Evolutionary conservation across 306 rosid species (phyloP), one percentile per base, ranked within the genome.

Genomic region (Albizia julibrissin): DNA sequence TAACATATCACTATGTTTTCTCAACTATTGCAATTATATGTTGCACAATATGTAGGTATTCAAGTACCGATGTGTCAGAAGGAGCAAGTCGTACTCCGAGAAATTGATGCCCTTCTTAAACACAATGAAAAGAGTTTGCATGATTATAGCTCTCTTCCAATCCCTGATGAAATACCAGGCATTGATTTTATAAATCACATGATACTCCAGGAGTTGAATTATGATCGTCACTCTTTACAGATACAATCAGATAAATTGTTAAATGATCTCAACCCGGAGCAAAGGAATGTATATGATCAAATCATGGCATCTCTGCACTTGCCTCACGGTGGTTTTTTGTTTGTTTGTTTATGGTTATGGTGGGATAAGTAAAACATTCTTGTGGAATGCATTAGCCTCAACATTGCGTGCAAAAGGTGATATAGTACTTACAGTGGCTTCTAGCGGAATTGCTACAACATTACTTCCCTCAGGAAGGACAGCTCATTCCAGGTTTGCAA

Each of bases 371-470:
- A 54, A 54, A 2, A 54, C 26, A 2, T 54, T 19, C 21, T 7
- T 54, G 10, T 54, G 62, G 62, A 54, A 21, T 19, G 62, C 22
- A 0, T 19, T 52, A 3, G 18, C 22, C 0, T 54, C 62, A 3
- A 6, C 26, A 6, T 2, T 54, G 4, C 0, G 62, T 0, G 0
- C 26, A 0, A 21, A 1, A 1, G 26, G 62, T 0, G 62, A 54
- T 0, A 21, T 54, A 1, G 62, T 54, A 0, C 6, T 54, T 0
- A 21, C 3, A 0, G 26, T 54, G 0, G 26, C 62, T 0, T 19
- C 26, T 0, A 54, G 26, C 7, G 62, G 62, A 2, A 54, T 54
- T 54, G 62, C 62, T 0, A 10, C 3, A 19, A 54, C 62, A 19
- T 1, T 54, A 1, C 5, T 54, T 1, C 62, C 62, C 0, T 6